Percentiles rank a stretch among this genome's conserved stretches.
phyloP scores from a whole-genome alignment of 2,329 filamentous ascomycete genomes.

The Pyrenophora graminea region DNA sequence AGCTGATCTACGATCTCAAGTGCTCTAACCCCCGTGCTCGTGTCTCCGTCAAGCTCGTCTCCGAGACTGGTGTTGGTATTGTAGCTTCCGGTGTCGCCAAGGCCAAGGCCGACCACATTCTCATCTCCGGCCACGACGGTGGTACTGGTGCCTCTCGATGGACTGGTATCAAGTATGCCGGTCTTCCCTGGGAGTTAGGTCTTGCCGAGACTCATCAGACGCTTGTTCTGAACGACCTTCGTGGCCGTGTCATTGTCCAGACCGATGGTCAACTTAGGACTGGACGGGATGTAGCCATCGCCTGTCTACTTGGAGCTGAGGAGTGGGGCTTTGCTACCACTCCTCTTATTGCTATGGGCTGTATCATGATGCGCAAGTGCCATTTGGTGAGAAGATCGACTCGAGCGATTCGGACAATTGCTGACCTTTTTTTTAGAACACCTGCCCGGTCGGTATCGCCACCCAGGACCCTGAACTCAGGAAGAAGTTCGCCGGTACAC shows the following conservation, averaged over 20 bases:
- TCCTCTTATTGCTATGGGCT: slow-evolving; percentile 94
- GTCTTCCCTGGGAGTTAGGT: slow-evolving; percentile 94
- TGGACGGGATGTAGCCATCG: slow-evolving; percentile 90
- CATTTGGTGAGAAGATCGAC: not conserved
- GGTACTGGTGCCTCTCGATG: slow-evolving; percentile 95
- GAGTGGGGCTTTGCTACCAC: slow-evolving; percentile 97
- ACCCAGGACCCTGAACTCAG: slow-evolving; percentile 93
- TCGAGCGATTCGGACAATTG: no score
- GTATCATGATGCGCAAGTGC: slow-evolving; percentile 84
- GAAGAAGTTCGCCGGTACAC: slow-evolving; percentile 90
- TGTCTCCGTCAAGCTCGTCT: slow-evolving; percentile 96
- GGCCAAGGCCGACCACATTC: slow-evolving; percentile 93
- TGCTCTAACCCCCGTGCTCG: slow-evolving; percentile 91
- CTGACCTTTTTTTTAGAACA: slow-evolving; percentile 56
- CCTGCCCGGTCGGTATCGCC: slow-evolving; percentile 89
- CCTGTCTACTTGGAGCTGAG: slow-evolving; percentile 93
- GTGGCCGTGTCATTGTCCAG: slow-evolving; percentile 93
- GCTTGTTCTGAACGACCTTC: slow-evolving; percentile 89
- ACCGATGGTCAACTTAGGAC: slow-evolving; percentile 94
- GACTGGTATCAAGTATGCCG: slow-evolving; percentile 98
- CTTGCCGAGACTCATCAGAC: slow-evolving; percentile 97
- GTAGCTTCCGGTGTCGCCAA: slow-evolving; percentile 97
- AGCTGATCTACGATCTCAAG: slow-evolving; percentile 96
- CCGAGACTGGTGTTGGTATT: slow-evolving; percentile 95
- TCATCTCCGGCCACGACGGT: slow-evolving; percentile 96